Conservation (phyloP, 2,329 filamentous ascomycete genomes). For the Fusarium nygamai region DNA sequence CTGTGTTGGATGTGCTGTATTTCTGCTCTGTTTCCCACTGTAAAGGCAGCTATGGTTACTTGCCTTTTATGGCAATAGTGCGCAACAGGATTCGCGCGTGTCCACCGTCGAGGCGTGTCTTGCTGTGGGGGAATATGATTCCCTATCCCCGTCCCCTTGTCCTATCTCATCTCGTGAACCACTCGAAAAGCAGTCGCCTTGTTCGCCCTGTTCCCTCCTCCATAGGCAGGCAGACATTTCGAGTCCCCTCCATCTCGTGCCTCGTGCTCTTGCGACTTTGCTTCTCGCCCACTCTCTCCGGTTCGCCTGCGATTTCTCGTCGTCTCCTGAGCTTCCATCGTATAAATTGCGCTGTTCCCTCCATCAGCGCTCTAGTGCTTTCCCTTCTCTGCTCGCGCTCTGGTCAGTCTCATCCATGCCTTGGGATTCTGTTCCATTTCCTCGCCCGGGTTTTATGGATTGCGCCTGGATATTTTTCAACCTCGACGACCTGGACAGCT, state of each 20-base stretch:
- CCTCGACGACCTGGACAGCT: constrained; percentile 12
- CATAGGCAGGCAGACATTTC: constrained; percentile 27
- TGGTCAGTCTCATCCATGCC: constrained; percentile 34
- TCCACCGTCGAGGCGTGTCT: constrained; percentile 32
- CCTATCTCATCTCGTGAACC: constrained; percentile 23
- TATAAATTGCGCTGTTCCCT: constrained; percentile 35
- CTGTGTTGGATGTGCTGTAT: not conserved
- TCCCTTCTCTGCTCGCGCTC: constrained; percentile 18
- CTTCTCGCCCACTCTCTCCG: constrained; percentile 38
- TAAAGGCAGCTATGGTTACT: constrained; percentile 25
- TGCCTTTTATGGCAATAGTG: constrained; percentile 30
- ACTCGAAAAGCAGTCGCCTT: constrained; percentile 37
- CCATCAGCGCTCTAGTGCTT: not conserved
- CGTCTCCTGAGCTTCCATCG: constrained; percentile 1
- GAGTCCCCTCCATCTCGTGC: constrained; percentile 25
- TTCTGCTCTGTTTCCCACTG: not conserved
- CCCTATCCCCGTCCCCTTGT: constrained; percentile 11
- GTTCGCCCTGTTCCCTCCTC: constrained; percentile 36
- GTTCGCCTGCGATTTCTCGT: constrained; percentile 36
- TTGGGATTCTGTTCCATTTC: constrained; percentile 9
- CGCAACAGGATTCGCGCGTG: constrained; percentile 33
- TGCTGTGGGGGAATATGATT: constrained; percentile 22
- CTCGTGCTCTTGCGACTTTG: constrained; percentile 26
- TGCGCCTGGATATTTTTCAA: constrained; percentile 8
- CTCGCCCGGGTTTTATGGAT: constrained; percentile 17